Evolutionary conservation across 2,329 filamentous ascomycete species (phyloP).

Genomic region (Magnaporthiopsis incrustans): DNA sequence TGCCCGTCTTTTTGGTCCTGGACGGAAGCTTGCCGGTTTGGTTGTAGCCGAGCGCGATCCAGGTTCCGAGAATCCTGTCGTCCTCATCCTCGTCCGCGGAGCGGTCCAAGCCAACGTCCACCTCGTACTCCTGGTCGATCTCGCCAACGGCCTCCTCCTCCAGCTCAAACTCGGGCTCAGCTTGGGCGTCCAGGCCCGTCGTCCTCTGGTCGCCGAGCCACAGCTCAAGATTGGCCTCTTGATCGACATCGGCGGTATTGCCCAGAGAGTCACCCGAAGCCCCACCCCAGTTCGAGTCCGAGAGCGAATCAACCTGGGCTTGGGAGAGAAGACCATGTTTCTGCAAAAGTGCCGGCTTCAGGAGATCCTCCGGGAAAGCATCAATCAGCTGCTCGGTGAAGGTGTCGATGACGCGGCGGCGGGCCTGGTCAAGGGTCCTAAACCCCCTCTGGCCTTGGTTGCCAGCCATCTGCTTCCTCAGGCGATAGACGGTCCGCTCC

Average conservation of each 20-base stretch:
- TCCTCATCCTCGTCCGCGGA: conserved; percentile 25
- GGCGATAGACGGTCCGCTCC: conserved; percentile 56
- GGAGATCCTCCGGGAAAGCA: conserved; percentile 31
- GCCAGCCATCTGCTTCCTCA: conserved; percentile 31
- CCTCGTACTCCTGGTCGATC: conserved; percentile 32
- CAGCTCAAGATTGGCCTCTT: conserved; percentile 18
- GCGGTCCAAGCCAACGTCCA: conserved; percentile 31
- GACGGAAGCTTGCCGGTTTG: conserved; percentile 26
- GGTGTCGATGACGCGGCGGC: conserved; percentile 20
- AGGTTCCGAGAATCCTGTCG: conserved; percentile 36
- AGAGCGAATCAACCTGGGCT: conserved; percentile 55
- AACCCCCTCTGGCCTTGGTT: conserved; percentile 16
- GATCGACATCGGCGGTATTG: conserved; percentile 8
- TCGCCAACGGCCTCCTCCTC: conserved; percentile 51
- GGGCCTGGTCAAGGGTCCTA: conserved; percentile 19
- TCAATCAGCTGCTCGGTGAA: conserved; percentile 33
- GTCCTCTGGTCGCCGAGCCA: conserved; percentile 50
- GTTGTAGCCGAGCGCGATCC: conserved; percentile 31
- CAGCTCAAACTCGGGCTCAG: conserved; percentile 24
- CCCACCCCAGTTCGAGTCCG: conserved; percentile 31
- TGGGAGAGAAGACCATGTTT: conserved; percentile 50
- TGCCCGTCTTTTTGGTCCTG: conserved; percentile 11
- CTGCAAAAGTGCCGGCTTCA: conserved; percentile 47
- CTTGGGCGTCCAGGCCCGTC: conserved; percentile 18
- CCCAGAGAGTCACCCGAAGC: neutral